A percentile compares a stretch with the other conserved stretches of the same genome.
phyloP scores from a whole-genome alignment of 1,139 yeast genomes.

The Kurtzmaniella natalensis region DNA sequence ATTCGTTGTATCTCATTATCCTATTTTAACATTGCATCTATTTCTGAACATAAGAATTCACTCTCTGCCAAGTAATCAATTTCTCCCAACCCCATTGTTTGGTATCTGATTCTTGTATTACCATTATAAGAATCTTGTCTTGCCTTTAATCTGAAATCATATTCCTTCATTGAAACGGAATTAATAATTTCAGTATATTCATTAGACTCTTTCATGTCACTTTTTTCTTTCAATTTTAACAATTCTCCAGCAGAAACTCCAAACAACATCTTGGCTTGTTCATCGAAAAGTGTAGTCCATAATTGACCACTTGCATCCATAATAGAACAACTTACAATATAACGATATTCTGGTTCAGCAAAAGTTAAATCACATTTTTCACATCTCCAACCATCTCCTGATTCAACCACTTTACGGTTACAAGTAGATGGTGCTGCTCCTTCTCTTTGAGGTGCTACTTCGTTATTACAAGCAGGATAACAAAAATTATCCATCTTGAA shows the following conservation, averaged over 20 bases:
- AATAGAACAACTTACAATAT: conserved; percentile 65
- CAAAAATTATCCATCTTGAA: conserved; percentile 72
- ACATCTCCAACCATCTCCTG: conserved; percentile 85
- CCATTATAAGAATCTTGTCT: conserved; percentile 83
- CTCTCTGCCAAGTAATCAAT: conserved; percentile 63
- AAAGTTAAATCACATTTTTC: conserved; percentile 79
- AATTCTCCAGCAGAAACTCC: conserved; percentile 71
- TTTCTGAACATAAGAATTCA: conserved; percentile 49
- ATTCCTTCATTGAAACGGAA: conserved; percentile 63
- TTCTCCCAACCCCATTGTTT: conserved; percentile 51
- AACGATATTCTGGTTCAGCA: conserved; percentile 71
- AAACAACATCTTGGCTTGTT: conserved; percentile 66
- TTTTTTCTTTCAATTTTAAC: conserved; percentile 42
- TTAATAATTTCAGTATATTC: conserved; percentile 48
- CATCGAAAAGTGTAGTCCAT: conserved; percentile 87
- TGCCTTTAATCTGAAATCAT: conserved; percentile 71
- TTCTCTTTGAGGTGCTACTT: conserved; percentile 18
- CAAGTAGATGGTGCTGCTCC: conserved; percentile 41
- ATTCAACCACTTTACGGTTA: conserved; percentile 77
- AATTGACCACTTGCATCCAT: conserved; percentile 79
- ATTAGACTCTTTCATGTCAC: conserved; percentile 33
- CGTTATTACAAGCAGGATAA: conserved; percentile 85
- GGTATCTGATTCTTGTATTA: conserved; percentile 69
- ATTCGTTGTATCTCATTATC: neutral
- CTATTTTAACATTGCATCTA: conserved; percentile 37